These are phyloP conservation scores for Boletellus sp. DNA, from an alignment of 768 basidiomycete genomes.

Conservation along the genomic window DNA sequence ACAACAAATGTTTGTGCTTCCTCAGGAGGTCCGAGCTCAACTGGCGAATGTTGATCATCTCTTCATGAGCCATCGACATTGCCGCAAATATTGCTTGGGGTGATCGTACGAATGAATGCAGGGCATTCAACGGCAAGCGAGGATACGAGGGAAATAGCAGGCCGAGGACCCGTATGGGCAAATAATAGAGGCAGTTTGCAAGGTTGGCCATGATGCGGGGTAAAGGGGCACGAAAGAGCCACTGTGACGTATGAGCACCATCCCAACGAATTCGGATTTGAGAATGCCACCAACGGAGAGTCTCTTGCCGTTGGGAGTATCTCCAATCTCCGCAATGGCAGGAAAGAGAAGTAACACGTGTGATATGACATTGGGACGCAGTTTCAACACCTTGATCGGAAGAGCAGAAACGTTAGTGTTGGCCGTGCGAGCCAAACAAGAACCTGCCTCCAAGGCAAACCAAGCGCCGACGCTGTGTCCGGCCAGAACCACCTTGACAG, in stretches of 20 bases:
- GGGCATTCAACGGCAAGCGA: conserved; percentile 38
- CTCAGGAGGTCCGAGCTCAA: conserved; percentile 48
- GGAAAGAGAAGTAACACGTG: conserved; percentile 66
- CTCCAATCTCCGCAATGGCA: conserved; percentile 57
- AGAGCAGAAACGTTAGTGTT: not conserved
- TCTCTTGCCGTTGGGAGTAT: conserved; percentile 59
- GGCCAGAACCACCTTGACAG: conserved; percentile 42
- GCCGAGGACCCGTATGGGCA: conserved; percentile 43
- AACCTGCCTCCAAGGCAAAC: conserved; percentile 55
- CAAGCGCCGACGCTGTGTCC: conserved; percentile 77
- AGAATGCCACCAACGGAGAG: conserved; percentile 47
- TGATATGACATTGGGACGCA: conserved; percentile 34
- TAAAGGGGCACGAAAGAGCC: conserved; percentile 45
- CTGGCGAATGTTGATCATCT: conserved; percentile 58
- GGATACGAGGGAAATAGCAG: conserved; percentile 53
- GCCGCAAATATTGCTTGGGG: conserved; percentile 49
- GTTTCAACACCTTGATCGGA: conserved; percentile 47
- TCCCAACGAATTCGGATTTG: not conserved
- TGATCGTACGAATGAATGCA: conserved; percentile 49
- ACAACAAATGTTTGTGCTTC: conserved; percentile 37
- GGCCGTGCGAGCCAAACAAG: not conserved
- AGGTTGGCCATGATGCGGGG: conserved; percentile 42
- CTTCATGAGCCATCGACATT: conserved; percentile 61
- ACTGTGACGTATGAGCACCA: conserved; percentile 29
- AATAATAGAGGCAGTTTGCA: conserved; percentile 37